A percentile compares a stretch with the other conserved stretches of the same genome.
Evolutionary conservation across 495 filamentous ascomycete genomes (phyloP).

Genomic region (Filosporella fistucella): DNA sequence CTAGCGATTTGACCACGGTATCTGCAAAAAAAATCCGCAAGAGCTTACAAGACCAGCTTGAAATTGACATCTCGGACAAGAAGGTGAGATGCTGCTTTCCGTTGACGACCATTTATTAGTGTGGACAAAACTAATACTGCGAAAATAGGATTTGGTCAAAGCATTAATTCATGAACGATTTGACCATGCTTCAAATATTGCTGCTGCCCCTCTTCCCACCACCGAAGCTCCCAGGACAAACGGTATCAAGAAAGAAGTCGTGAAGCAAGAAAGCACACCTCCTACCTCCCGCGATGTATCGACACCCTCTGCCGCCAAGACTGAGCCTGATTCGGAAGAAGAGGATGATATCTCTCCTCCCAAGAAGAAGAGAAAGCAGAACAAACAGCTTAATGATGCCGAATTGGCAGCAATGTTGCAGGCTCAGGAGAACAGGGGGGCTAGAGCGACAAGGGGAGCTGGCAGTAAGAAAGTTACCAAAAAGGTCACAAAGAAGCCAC

Average conservation of each 20-base stretch:
- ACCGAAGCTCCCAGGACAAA: constrained; percentile 24
- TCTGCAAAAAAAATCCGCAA: constrained; percentile 91
- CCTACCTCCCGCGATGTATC: constrained; percentile 14
- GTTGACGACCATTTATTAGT: background rate
- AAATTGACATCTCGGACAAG: constrained; percentile 78
- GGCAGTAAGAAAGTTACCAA: constrained; percentile 46
- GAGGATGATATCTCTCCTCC: constrained; percentile 46
- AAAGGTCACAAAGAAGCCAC: constrained; percentile 58
- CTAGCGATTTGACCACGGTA: constrained; percentile 81
- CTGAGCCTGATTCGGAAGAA: constrained; percentile 26
- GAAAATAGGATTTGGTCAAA: constrained; percentile 68
- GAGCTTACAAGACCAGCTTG: constrained; percentile 67
- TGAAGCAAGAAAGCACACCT: constrained; percentile 27
- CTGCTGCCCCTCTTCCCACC: constrained; percentile 28
- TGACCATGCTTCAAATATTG: constrained; percentile 63
- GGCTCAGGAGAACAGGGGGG: constrained; percentile 78
- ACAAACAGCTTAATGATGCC: constrained; percentile 67
- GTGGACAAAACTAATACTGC: background rate
- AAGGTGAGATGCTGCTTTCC: constrained; percentile 71
- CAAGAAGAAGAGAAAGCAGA: constrained; percentile 49
- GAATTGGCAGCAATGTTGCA: constrained; percentile 81
- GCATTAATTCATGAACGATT: constrained; percentile 84
- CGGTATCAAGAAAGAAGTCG: constrained; percentile 18
- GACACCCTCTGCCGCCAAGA: constrained; percentile 3
- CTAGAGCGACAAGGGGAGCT: constrained; percentile 63